These are phyloP conservation scores for Oxalis stricta DNA, from an alignment of 441 rosid species.

Conservation along the genomic window DNA sequence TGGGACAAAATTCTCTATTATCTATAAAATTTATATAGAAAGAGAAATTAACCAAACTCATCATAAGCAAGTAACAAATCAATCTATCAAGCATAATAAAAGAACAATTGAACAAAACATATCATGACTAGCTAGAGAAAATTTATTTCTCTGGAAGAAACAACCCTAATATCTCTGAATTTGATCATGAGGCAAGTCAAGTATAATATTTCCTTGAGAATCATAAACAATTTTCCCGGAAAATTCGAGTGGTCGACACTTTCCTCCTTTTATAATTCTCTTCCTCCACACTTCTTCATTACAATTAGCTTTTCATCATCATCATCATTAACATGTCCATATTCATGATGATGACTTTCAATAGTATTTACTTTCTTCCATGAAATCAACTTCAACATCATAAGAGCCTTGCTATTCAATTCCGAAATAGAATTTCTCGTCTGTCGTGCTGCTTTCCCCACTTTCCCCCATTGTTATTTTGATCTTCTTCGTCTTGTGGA, in stretches of 20 bases:
- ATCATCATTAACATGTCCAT: conserved; percentile 1
- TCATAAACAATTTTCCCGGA: conserved; percentile 45
- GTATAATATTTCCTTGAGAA: conserved; percentile 29
- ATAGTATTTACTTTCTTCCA: conserved; percentile 24
- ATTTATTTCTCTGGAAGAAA: too few relatives aligned
- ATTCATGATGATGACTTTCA: too few relatives aligned
- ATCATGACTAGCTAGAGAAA: too few relatives aligned
- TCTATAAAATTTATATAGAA: too few relatives aligned
- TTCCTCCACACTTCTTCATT: conserved; percentile 40
- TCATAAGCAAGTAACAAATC: too few relatives aligned
- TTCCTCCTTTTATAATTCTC: conserved; percentile 38
- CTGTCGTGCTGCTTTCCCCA: neutral
- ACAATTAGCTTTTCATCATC: conserved; percentile 3
- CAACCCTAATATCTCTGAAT: too few relatives aligned
- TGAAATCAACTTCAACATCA: conserved; percentile 34
- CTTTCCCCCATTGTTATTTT: neutral
- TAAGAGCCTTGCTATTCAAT: conserved; percentile 26
- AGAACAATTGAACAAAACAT: too few relatives aligned
- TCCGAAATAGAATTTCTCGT: conserved; percentile 19
- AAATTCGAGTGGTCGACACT: conserved; percentile 38
- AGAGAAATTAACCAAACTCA: too few relatives aligned
- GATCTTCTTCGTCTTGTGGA: conserved; percentile 5
- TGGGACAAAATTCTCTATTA: too few relatives aligned
- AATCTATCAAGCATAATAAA: too few relatives aligned
- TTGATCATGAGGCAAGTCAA: neutral